phyloP scores from a whole-genome alignment of 2,329 filamentous ascomycete genomes.

The Hymenoscyphus salicellus region DNA sequence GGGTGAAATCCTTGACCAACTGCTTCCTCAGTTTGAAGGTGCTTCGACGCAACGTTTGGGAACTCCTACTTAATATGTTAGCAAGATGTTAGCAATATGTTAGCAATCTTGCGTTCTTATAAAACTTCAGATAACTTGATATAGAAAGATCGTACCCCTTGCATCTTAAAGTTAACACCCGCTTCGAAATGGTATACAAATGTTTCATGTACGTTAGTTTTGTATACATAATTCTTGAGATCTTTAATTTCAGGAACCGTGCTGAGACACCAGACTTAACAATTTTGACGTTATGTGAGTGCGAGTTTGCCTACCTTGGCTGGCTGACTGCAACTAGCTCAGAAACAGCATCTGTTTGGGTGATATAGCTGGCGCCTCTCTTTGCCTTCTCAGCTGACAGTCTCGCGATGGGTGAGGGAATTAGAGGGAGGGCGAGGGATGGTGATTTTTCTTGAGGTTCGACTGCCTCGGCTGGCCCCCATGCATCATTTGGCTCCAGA shows the following conservation, averaged over 20 bases:
- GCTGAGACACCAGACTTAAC: neutral
- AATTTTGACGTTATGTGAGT: neutral
- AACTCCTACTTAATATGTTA: neutral
- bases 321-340: neutral
- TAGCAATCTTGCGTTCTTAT: no score
- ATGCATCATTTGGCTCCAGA: neutral
- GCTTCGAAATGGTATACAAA: no score
- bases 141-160: no score
- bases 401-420: neutral
- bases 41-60: neutral
- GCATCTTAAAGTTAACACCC: no score
- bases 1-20: neutral
- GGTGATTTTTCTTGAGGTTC: neutral
- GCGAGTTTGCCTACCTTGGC: neutral
- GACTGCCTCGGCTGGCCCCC: neutral
- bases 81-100: no score
- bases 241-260: neutral
- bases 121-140: no score
- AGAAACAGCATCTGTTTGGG: neutral
- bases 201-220: neutral
- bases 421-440: neutral
- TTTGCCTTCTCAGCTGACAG: neutral
- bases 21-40: neutral
- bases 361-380: neutral
- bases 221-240: neutral